Base-by-base conservation (phyloP, 1,139 yeast genomes). In the Yamadazyma siamensis region DNA sequence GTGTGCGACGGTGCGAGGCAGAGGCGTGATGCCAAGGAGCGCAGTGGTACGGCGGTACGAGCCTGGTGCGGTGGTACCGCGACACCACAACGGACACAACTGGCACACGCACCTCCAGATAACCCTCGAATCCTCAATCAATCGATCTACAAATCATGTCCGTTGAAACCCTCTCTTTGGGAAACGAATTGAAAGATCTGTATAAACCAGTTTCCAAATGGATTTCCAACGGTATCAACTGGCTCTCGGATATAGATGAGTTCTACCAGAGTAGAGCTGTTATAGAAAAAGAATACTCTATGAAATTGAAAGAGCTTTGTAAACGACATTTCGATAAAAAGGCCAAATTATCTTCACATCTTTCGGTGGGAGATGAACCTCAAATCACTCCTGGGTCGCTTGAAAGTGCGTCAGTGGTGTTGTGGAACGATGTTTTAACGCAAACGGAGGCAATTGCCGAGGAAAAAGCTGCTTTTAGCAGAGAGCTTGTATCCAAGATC, bases 321-420 rank as follows among this genome's bases (percentile, higher is more conserved):
- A 64, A 78, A 36, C 84, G 77, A 39, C 85, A 78, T 45, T 79
- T 86, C 48, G 84, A 80, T 36, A 83, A 77, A 55, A 87, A 89
- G 52, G 82, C 95, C 25, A 77, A 76, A 46, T 57, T 70, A 9
- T 69, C 87, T 16, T 75, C 94, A 0, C 58, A 62, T 14, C 59
- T 94, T 21, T 79, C 91, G 22, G 98, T 94, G 6, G 99, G 99
- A 16, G 95, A 87, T 41, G 75, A 76, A 16, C 98, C 99, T 0
- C 75, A 79, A 27, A 74, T 86, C 33, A 91, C 99, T 0, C 97
- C 98, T 0, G 98, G 99, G 0, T 88, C 96, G 0, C 64, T 91
- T 31, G 98, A 94, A 51, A 75, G 86, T 41, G 96, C 96, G 0
- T 73, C 87, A n/a, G 61, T 89, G 42, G 95, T 87, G n/a, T 77